Evolutionary conservation across 164 flowering plant genomes (phyloP).

Genomic region (Sedum album): DNA sequence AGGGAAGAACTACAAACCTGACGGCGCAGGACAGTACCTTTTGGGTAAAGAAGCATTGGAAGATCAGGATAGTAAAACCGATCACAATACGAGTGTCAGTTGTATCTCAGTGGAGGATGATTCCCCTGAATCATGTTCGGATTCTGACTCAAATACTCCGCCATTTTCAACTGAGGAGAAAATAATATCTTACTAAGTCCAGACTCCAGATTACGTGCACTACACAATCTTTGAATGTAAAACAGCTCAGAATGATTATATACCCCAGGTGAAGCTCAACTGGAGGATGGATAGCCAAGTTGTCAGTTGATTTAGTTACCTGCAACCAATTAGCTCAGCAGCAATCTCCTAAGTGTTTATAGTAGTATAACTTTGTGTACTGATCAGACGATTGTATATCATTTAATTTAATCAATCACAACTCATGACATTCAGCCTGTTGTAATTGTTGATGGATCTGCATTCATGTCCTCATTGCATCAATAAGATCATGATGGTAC

Average conservation of each 20-base stretch:
- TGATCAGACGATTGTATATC: no score
- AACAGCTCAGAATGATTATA: background rate
- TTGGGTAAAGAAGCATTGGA: conserved; percentile 25
- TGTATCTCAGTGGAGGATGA: background rate
- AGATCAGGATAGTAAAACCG: conserved; percentile 13
- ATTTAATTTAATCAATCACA: no score
- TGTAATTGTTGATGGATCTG: no score
- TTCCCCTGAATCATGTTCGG: background rate
- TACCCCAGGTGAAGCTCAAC: background rate
- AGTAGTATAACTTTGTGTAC: no score
- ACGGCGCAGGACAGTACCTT: conserved; percentile 25
- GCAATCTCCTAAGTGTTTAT: no score
- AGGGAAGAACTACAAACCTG: conserved; percentile 56
- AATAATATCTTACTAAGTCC: background rate
- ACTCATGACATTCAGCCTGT: no score
- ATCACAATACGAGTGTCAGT: background rate
- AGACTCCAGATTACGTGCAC: no score
- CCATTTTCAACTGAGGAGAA: background rate
- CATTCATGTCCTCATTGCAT: no score
- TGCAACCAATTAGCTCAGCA: no score
- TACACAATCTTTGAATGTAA: background rate
- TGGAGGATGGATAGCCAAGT: background rate
- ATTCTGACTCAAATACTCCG: background rate
- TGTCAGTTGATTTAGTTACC: background rate
- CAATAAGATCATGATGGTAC: no score